Percentiles rank a stretch among this genome's conserved stretches.
Evolutionary conservation across 1,139 yeast species (phyloP).

Genomic region (Debaryomyces psychrophilus): DNA sequence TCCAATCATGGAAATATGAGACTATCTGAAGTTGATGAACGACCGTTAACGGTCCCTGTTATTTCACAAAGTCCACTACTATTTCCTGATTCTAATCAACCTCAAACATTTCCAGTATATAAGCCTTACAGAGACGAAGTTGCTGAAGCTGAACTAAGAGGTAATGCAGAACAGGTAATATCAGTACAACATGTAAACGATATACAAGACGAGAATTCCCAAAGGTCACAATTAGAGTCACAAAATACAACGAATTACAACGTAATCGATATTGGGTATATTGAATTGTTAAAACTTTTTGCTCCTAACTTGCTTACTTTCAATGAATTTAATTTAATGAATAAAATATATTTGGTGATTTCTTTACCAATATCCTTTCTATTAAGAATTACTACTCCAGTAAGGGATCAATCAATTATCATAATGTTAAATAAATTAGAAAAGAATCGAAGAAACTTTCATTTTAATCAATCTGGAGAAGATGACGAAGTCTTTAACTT

Average conservation of each 20-base stretch:
- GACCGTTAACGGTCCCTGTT: slow-evolving; percentile 23
- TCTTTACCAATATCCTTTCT: slow-evolving; percentile 48
- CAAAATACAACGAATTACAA: neutral
- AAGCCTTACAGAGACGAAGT: slow-evolving; percentile 14
- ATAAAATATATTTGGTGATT: slow-evolving; percentile 29
- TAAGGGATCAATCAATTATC: slow-evolving; percentile 29
- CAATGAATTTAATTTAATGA: slow-evolving; percentile 12
- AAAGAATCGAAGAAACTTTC: slow-evolving; percentile 2
- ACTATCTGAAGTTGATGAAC: slow-evolving; percentile 14
- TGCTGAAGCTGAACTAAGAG: slow-evolving; percentile 1
- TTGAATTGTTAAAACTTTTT: slow-evolving; percentile 27
- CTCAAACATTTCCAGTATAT: slow-evolving; percentile 12
- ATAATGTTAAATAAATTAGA: slow-evolving; percentile 9
- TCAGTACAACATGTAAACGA: neutral
- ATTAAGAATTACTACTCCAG: slow-evolving; percentile 54
- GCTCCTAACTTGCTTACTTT: slow-evolving; percentile 18
- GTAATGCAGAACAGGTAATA: neutral
- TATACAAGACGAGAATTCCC: too few species aligned
- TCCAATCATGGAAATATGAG: slow-evolving; percentile 20
- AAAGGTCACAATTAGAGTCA: neutral
- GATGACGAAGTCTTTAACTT: slow-evolving; percentile 20
- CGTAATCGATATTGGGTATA: neutral
- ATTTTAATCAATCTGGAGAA: slow-evolving; percentile 1
- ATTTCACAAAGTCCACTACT: slow-evolving; percentile 5
- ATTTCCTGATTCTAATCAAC: neutral